Conservation (phyloP, 352 stramenopile species). For the Pythium guiyangense region DNA sequence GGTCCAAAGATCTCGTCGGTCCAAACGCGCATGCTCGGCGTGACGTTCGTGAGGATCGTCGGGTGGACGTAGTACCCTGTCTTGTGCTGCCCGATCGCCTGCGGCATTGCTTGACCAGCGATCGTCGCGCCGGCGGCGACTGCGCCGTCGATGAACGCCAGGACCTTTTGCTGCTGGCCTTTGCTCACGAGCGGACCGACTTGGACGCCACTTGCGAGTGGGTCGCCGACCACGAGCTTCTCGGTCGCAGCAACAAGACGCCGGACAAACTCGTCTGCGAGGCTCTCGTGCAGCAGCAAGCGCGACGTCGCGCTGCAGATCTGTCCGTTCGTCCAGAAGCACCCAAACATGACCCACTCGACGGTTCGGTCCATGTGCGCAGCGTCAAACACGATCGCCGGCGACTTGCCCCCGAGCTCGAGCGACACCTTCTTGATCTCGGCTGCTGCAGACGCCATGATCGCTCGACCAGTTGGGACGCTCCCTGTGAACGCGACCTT, state of each 20-base stretch:
- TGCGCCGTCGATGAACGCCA: slow-evolving; percentile 49
- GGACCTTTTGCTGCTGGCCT: slow-evolving; percentile 65
- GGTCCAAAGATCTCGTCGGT: slow-evolving; percentile 89
- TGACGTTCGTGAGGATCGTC: slow-evolving; percentile 73
- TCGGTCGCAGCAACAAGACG: slow-evolving; percentile 39
- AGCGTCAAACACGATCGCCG: slow-evolving; percentile 82
- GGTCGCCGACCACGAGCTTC: slow-evolving; percentile 61
- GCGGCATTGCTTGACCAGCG: slow-evolving; percentile 22
- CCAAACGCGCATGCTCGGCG: slow-evolving; percentile 63
- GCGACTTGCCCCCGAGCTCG: slow-evolving; percentile 89
- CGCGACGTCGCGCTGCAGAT: slow-evolving; percentile 76
- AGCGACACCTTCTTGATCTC: slow-evolving; percentile 62
- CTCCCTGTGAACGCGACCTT: slow-evolving; percentile 81
- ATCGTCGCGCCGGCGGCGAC: slow-evolving; percentile 52
- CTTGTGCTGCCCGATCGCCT: slow-evolving; percentile 12
- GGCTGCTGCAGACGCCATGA: slow-evolving; percentile 45
- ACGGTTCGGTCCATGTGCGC: slow-evolving; percentile 63
- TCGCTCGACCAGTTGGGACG: slow-evolving; percentile 34
- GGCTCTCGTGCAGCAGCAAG: slow-evolving; percentile 65
- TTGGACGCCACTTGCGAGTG: slow-evolving; percentile 43
- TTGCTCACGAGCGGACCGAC: slow-evolving; percentile 82
- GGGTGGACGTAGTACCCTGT: slow-evolving; percentile 71
- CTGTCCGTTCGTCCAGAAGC: slow-evolving; percentile 78
- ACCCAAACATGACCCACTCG: slow-evolving; percentile 78
- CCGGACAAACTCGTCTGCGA: slow-evolving; percentile 61